These are phyloP conservation scores for Aspergillus udagawae DNA, from an alignment of 2,329 filamentous ascomycete species.

Conservation along the genomic window DNA sequence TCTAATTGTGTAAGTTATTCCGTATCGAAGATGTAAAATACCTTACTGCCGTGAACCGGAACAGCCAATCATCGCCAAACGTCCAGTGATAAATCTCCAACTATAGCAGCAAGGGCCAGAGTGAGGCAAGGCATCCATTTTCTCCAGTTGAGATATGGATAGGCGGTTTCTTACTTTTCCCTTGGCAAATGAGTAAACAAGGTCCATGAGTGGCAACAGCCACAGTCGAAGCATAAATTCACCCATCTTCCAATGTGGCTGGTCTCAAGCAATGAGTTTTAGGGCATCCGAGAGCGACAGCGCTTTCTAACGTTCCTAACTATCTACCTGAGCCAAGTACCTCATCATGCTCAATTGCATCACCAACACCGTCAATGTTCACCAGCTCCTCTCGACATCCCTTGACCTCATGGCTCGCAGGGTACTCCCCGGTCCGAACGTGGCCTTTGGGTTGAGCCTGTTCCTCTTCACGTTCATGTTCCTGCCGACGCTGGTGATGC, in stretches of 20 bases:
- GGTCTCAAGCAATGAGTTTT: background rate
- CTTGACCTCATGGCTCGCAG: conserved; percentile 27
- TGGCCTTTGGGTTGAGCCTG: conserved; percentile 28
- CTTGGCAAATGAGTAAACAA: background rate
- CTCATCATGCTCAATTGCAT: background rate
- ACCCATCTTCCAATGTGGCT: background rate
- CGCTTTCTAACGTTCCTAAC: background rate
- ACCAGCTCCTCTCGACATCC: conserved; percentile 10
- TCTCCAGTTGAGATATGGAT: background rate
- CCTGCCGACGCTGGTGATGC: conserved; percentile 29
- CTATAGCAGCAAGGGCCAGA: background rate
- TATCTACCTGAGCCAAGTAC: background rate
- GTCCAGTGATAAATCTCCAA: background rate
- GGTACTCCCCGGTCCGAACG: conserved; percentile 22
- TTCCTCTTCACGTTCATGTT: conserved; percentile 34
- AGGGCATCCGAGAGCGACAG: background rate
- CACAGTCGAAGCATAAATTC: background rate
- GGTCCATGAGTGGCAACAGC: background rate
- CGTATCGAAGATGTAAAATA: background rate
- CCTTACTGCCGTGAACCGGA: background rate
- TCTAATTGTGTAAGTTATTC: background rate
- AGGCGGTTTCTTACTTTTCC: background rate
- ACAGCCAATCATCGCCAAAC: background rate
- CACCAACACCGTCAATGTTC: conserved; percentile 1
- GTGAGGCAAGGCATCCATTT: background rate